A percentile compares a stretch with the other conserved stretches of the same genome.
Evolutionary conservation across 371 early-diverging fungal species (phyloP).

Genomic region (Thermomucor indicae-seudaticae): DNA sequence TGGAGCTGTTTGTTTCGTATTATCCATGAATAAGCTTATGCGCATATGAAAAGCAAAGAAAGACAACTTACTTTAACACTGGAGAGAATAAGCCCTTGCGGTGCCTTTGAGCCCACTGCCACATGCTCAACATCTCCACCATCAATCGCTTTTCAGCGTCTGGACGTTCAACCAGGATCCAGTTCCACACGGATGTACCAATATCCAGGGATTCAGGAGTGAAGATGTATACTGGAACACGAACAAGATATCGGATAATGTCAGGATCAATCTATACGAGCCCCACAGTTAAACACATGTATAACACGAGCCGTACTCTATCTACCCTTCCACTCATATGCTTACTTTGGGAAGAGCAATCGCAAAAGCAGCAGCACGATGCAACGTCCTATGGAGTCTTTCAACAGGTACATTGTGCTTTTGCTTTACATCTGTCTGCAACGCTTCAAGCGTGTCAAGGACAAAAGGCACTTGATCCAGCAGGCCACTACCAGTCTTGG

Average conservation of each 20-base stretch:
- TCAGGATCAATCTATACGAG: constrained; percentile 57
- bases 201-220: constrained; percentile 74
- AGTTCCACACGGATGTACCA: constrained; percentile 82
- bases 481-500: constrained; percentile 8
- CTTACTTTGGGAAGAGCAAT: constrained; percentile 12
- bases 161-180: constrained; percentile 77
- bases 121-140: constrained; percentile 75
- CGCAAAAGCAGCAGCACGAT: constrained; percentile 43
- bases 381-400: constrained; percentile 43
- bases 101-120: constrained; percentile 80
- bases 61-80: constrained; percentile 32
- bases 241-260: constrained; percentile 74
- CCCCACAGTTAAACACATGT: no score
- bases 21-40: neutral
- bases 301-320: constrained; percentile 4
- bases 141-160: constrained; percentile 73
- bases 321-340: neutral
- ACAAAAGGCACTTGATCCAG: constrained; percentile 39
- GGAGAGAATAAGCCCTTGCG: constrained; percentile 76
- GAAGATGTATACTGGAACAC: constrained; percentile 85
- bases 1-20: constrained; percentile 30
- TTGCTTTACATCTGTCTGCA: constrained; percentile 41
- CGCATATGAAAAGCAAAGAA: neutral
- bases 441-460: constrained; percentile 24
- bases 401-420: constrained; percentile 41